Conservation (phyloP, 352 stramenopile genomes). For the Peronospora farinosa region DNA sequence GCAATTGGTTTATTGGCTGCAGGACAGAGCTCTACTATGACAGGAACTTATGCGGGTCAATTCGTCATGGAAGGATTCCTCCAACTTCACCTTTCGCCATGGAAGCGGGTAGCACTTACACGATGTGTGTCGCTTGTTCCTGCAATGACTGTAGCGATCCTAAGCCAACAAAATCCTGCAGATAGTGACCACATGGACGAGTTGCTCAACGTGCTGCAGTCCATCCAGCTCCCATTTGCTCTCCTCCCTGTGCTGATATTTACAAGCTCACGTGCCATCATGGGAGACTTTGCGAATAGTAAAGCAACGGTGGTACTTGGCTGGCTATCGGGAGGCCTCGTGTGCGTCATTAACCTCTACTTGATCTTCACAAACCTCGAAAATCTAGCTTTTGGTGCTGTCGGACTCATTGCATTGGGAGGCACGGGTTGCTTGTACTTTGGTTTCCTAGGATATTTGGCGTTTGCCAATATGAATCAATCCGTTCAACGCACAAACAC, state of each 20-base stretch:
- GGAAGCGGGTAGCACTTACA: slow-evolving; percentile 79
- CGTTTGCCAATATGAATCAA: slow-evolving; percentile 37
- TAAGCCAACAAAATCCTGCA: slow-evolving; percentile 73
- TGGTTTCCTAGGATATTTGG: slow-evolving; percentile 64
- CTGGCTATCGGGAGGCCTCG: slow-evolving; percentile 51
- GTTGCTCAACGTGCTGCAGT: slow-evolving; percentile 89
- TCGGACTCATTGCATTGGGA: slow-evolving; percentile 29
- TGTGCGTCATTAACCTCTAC: slow-evolving; percentile 78
- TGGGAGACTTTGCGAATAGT: slow-evolving; percentile 76
- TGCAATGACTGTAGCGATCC: slow-evolving; percentile 79
- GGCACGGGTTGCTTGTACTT: slow-evolving; percentile 52
- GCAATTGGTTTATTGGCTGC: slow-evolving; percentile 91
- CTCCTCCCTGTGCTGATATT: slow-evolving; percentile 87
- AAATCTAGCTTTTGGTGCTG: slow-evolving; percentile 33
- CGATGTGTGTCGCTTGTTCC: slow-evolving; percentile 89
- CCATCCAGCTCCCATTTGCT: slow-evolving; percentile 89
- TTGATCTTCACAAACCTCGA: slow-evolving; percentile 63
- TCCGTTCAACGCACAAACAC: slow-evolving; percentile 14
- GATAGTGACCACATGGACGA: slow-evolving; percentile 87
- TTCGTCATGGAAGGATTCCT: slow-evolving; percentile 97
- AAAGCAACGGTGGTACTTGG: slow-evolving; percentile 36
- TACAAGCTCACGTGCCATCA: slow-evolving; percentile 66
- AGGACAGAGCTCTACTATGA: slow-evolving; percentile 94
- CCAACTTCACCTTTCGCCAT: slow-evolving; percentile 83
- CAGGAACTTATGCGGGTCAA: slow-evolving; percentile 94